A percentile compares a stretch with the other conserved stretches of the same genome.
Conservation (phyloP, 2,329 filamentous ascomycete genomes). For the Beauveria sp. region DNA sequence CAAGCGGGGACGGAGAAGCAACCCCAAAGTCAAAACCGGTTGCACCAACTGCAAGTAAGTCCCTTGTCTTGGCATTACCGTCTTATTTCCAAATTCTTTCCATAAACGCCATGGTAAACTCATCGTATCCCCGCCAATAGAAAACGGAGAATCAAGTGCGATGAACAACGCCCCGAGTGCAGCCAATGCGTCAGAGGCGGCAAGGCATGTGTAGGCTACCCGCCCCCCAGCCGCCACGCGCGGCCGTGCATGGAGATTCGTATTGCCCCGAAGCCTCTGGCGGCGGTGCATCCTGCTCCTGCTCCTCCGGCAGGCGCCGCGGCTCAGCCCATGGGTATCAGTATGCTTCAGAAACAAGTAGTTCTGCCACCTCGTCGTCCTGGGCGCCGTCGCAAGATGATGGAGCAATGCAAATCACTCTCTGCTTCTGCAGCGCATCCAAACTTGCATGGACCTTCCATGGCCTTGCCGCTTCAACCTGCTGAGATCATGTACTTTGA, state of each 20-base stretch:
- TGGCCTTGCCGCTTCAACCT: slow-evolving; percentile 39
- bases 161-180: slow-evolving; percentile 54
- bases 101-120: not conserved
- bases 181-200: slow-evolving; percentile 52
- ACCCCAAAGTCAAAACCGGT: slow-evolving; percentile 58
- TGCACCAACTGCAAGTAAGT: slow-evolving; percentile 63
- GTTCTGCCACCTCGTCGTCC: slow-evolving; percentile 25
- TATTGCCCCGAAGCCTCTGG: slow-evolving; percentile 41
- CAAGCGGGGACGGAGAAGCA: slow-evolving; percentile 45
- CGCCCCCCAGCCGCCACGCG: slow-evolving; percentile 43
- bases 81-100: not conserved
- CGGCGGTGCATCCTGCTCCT: slow-evolving; percentile 16
- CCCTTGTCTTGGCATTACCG: not conserved
- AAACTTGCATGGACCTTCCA: slow-evolving; percentile 24
- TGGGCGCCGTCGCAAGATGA: not conserved
- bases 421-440: not conserved
- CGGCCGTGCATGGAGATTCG: slow-evolving; percentile 38
- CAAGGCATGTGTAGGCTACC: slow-evolving; percentile 54
- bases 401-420: not conserved
- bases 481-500: slow-evolving; percentile 54
- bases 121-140: slow-evolving; percentile 27
- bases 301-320: not conserved
- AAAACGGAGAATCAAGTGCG: slow-evolving; percentile 57
- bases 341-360: slow-evolving; percentile 18
- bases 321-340: slow-evolving; percentile 5